A percentile compares a stretch with the other conserved stretches of the same genome.
Evolutionary conservation across 1,284 basidiomycete species (phyloP).

Genomic region (Tylopilus orsonianus): DNA sequence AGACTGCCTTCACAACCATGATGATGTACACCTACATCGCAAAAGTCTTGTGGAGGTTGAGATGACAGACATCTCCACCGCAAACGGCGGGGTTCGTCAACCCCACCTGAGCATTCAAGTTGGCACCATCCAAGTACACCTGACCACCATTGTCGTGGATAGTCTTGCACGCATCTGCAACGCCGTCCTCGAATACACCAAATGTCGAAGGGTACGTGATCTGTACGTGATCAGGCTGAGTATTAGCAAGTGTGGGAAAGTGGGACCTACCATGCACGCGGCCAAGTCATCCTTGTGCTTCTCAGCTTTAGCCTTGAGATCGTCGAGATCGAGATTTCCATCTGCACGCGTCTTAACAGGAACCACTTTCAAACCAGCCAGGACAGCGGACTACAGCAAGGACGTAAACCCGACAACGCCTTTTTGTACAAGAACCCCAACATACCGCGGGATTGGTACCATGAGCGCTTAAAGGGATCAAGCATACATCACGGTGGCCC

Average conservation of each 20-base stretch:
- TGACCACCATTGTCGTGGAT: slow-evolving; percentile 96
- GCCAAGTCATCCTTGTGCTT: slow-evolving; percentile 91
- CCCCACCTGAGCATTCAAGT: slow-evolving; percentile 95
- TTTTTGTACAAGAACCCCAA: background rate
- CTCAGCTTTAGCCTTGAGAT: slow-evolving; percentile 85
- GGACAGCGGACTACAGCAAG: slow-evolving; percentile 76
- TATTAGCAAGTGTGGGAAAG: slow-evolving; percentile 21
- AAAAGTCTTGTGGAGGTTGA: slow-evolving; percentile 98
- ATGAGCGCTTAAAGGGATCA: slow-evolving; percentile 95
- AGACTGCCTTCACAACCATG: slow-evolving; percentile 8
- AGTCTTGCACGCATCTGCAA: slow-evolving; percentile 89
- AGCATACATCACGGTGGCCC: slow-evolving; percentile 84
- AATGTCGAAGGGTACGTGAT: slow-evolving; percentile 96
- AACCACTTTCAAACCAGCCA: slow-evolving; percentile 97
- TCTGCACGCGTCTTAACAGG: slow-evolving; percentile 86
- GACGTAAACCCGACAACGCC: slow-evolving; percentile 12
- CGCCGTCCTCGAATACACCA: slow-evolving; percentile 94
- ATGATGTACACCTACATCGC: slow-evolving; percentile 60
- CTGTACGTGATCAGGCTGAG: slow-evolving; percentile 37
- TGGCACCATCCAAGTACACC: slow-evolving; percentile 97
- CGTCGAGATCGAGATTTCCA: slow-evolving; percentile 87
- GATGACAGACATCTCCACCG: slow-evolving; percentile 96
- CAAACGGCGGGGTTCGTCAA: slow-evolving; percentile 94
- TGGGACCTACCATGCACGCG: slow-evolving; percentile 84
- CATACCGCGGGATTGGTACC: slow-evolving; percentile 91